Percentiles rank a stretch among this genome's conserved stretches.
Conservation (phyloP, 345 rosid species). For the Hirschfeldia incana region DNA sequence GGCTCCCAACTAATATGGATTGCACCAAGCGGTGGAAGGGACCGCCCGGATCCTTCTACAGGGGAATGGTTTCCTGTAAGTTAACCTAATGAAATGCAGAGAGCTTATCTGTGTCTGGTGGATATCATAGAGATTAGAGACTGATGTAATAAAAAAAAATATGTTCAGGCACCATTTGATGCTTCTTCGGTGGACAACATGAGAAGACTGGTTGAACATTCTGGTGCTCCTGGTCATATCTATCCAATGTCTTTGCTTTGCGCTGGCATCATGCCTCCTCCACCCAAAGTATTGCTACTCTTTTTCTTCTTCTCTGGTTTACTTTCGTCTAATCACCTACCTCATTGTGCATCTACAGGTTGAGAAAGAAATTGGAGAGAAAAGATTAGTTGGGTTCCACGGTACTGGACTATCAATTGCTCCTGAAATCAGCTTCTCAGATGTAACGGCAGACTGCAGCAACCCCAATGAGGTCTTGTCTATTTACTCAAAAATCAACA, state of each 20-base stretch:
- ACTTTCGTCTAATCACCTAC: constrained; percentile 23
- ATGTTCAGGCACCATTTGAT: constrained; percentile 83
- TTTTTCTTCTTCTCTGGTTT: not conserved
- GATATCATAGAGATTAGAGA: constrained; percentile 27
- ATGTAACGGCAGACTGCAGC: constrained; percentile 52
- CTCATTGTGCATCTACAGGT: constrained; percentile 51
- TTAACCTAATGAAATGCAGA: constrained; percentile 22
- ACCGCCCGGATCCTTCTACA: constrained; percentile 83
- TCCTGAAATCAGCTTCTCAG: constrained; percentile 58
- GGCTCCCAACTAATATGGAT: constrained; percentile 90
- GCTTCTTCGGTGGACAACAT: constrained; percentile 89
- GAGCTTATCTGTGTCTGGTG: not conserved
- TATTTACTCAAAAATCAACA: not conserved
- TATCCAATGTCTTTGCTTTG: constrained; percentile 84
- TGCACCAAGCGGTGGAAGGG: constrained; percentile 98
- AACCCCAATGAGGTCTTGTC: constrained; percentile 74
- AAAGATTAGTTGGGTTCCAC: constrained; percentile 60
- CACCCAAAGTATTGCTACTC: constrained; percentile 52
- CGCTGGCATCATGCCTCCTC: constrained; percentile 97
- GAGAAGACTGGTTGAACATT: constrained; percentile 83
- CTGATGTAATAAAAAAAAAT: constrained; percentile 33
- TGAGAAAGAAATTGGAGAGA: constrained; percentile 95
- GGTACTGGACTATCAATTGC: constrained; percentile 77
- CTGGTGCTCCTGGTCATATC: constrained; percentile 78
- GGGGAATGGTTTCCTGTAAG: constrained; percentile 89